Evolutionary conservation across 192 early-diverging fungal genomes (phyloP), one percentile per base, ranked within the genome.

Genomic region (Podochytrium sp.): DNA sequence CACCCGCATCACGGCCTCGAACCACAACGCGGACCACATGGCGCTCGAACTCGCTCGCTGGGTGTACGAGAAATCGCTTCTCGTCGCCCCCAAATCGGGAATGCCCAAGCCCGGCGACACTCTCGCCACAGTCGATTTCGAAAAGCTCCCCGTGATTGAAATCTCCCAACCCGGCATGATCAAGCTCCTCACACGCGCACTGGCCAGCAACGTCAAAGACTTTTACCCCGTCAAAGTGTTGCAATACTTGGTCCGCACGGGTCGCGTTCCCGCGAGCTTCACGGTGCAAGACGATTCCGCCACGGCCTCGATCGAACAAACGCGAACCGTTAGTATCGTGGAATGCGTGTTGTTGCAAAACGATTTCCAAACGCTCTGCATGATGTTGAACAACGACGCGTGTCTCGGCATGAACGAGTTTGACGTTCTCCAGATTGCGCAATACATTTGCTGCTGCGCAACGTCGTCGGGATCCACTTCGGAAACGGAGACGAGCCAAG

Each of bases 161-260:
- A 65, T 74, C 30, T 47, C 72, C 4, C 72, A 74, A 39, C 60
- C 61, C 0, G 72, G 60, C 20, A 74, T 74, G 72, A 25, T 39
- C 14, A 55, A 35, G 33, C 29, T 74, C 25, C 72, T 74, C 18
- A 29, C 60, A 1, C 58, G 61, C n/a, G 40, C 29, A 5, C n/a
- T 74, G 10, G 49, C 16, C 5, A 37, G 7, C 33, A 55, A 47
- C 43, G 29, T 18, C 2, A 25, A n/a, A 34, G 27, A 25, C 16
- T 62, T 49, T 49, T 64, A 74, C 60, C 72, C 72, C 10, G 20
- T 30, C 1, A 6, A 34, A 16, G 60, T 55, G 3, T 23, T 74
- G 18, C 59, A 65, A 23, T 74, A 74, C 49, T 32, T 74, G 14
- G 23, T 74, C 1, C 38, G 72, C 34, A 63, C 72, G 27, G 51